Percentiles rank a stretch among this genome's conserved stretches.
These are phyloP conservation scores for Chrysanthemum seticuspe DNA, from an alignment of 129 eudicot genomes.

Conservation along the genomic window DNA sequence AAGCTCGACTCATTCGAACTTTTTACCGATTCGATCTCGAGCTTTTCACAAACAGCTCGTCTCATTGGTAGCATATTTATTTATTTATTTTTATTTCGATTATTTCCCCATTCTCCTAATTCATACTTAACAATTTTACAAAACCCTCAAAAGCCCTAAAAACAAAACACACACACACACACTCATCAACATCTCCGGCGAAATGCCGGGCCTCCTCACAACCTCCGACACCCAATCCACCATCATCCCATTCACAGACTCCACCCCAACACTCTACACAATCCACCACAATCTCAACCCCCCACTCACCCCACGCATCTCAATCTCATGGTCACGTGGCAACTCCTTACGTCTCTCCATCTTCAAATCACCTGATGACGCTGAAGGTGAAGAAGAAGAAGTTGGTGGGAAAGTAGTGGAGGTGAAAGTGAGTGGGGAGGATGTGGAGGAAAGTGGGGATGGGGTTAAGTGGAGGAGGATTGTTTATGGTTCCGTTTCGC, in stretches of 20 bases:
- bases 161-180: neutral
- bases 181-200: conserved; percentile 28
- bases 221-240: conserved; percentile 48
- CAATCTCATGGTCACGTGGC: conserved; percentile 88
- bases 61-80: no score
- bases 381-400: neutral
- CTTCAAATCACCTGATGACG: conserved; percentile 37
- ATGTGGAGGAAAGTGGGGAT: conserved; percentile 41
- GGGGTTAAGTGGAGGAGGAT: conserved; percentile 78
- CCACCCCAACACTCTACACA: conserved; percentile 41
- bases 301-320: conserved; percentile 61
- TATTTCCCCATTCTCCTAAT: no score
- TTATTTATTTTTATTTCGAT: no score
- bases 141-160: conserved; percentile 30
- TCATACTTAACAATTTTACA: no score
- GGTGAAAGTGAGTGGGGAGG: conserved; percentile 54
- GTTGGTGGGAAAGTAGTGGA: conserved; percentile 76
- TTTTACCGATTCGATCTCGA: no score
- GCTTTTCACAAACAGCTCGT: no score
- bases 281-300: conserved; percentile 62
- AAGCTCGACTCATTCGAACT: no score
- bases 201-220: conserved; percentile 65
- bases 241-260: conserved; percentile 27
- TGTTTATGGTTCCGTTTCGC: conserved; percentile 77
- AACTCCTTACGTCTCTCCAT: conserved; percentile 82